phyloP scores from a whole-genome alignment of 73 alveolate genomes.

The Paramecium octaurelia region DNA sequence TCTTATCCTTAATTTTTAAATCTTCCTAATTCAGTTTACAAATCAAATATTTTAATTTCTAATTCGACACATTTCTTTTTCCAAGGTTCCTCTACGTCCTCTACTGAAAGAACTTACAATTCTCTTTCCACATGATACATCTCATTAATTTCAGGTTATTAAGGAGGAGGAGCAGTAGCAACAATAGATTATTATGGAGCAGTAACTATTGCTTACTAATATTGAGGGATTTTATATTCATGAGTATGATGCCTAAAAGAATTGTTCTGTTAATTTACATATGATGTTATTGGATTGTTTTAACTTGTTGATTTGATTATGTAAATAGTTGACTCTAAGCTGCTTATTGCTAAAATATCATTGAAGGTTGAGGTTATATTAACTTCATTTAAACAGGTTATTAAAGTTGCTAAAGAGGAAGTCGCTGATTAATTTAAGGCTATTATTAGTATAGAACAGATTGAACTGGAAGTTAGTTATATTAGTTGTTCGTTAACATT shows the following conservation, averaged over 20 bases:
- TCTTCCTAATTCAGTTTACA: constrained; percentile 12
- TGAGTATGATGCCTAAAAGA: not conserved
- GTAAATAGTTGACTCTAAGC: not conserved
- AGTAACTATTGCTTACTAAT: not conserved
- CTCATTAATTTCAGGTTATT: constrained; percentile 22
- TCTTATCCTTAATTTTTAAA: not conserved
- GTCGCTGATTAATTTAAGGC: not conserved
- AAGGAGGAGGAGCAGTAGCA: not conserved
- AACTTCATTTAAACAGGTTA: not conserved
- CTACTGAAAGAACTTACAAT: not conserved
- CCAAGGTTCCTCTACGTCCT: constrained; percentile 43
- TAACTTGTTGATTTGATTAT: not conserved
- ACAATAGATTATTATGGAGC: not conserved
- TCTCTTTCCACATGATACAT: constrained; percentile 40
- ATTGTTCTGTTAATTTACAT: not conserved
- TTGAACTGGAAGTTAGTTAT: not conserved
- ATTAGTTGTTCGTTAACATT: not conserved
- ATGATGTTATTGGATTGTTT: not conserved
- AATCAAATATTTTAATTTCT: constrained; percentile 9
- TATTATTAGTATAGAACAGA: not conserved
- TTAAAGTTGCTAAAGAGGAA: not conserved
- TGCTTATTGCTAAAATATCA: not conserved
- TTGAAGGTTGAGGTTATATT: not conserved
- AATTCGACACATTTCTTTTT: constrained; percentile 4
- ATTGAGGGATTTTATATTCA: constrained; percentile 14